phyloP scores from a whole-genome alignment of 2,329 filamentous ascomycete genomes.

The Apiospora phragmitis region DNA sequence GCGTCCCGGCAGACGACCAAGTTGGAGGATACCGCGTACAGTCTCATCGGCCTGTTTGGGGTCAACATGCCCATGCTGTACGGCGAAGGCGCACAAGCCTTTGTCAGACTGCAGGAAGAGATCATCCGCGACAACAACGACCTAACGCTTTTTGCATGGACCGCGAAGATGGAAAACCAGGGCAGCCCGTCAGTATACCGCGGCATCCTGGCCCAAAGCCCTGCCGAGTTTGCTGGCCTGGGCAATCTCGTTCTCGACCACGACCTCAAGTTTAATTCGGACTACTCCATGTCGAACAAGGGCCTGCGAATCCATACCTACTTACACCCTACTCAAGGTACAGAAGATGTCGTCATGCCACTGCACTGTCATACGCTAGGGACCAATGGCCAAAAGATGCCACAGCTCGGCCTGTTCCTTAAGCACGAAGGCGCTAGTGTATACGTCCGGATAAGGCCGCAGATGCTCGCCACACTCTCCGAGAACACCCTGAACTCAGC shows the following conservation, averaged over 20 bases:
- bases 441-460: not conserved
- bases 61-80: constrained; percentile 33
- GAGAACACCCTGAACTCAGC: not conserved
- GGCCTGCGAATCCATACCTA: not conserved
- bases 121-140: constrained; percentile 20
- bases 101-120: constrained; percentile 1
- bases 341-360: not conserved
- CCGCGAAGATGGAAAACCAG: constrained; percentile 19
- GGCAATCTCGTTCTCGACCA: not conserved
- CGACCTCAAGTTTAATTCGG: not conserved
- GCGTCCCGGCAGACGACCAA: constrained; percentile 24
- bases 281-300: not conserved
- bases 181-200: constrained; percentile 24
- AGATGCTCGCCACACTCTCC: not conserved
- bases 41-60: constrained; percentile 31
- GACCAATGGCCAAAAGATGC: not conserved
- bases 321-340: not conserved
- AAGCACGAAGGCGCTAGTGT: not conserved
- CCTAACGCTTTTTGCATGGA: not conserved
- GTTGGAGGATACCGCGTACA: constrained; percentile 30
- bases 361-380: not conserved
- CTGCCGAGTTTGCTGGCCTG: not conserved
- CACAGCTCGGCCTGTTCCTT: not conserved
- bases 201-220: not conserved
- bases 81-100: constrained; percentile 29